A percentile compares a stretch with the other conserved stretches of the same genome.
Conservation (phyloP, 2,329 filamentous ascomycete species). For the Drechslerella coelobrocha region DNA sequence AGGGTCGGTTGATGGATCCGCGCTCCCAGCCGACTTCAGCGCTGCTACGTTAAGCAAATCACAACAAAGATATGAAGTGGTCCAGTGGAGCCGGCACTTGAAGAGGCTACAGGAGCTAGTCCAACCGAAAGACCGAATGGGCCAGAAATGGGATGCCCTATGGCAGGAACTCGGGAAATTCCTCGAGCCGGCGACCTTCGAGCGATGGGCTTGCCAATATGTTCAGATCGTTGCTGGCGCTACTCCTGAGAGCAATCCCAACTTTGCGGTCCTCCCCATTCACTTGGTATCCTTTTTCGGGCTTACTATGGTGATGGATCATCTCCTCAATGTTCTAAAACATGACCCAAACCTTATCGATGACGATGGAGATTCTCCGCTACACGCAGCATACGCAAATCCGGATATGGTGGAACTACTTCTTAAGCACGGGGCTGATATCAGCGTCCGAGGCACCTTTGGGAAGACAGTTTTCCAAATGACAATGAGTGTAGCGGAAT, state of each 20-base stretch:
- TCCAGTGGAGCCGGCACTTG: conserved; percentile 31
- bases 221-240: conserved; percentile 1
- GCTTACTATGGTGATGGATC: conserved; percentile 27
- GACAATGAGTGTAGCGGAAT: conserved; percentile 10
- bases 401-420: conserved; percentile 27
- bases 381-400: conserved; percentile 14
- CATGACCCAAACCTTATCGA: conserved; percentile 20
- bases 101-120: conserved; percentile 33
- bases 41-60: conserved; percentile 4
- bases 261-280: background rate
- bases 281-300: conserved; percentile 27
- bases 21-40: background rate
- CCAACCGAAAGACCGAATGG: conserved; percentile 21
- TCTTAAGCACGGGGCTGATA: conserved; percentile 26
- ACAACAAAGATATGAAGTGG: conserved; percentile 26
- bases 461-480: conserved; percentile 24
- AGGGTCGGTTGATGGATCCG: background rate
- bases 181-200: conserved; percentile 27
- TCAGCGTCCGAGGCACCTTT: conserved; percentile 1
- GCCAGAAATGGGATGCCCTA: conserved; percentile 38
- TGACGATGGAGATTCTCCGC: conserved; percentile 20
- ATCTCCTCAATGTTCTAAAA: conserved; percentile 19
- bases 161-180: conserved; percentile 32
- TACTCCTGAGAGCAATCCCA: background rate
- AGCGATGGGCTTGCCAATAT: conserved; percentile 26